Base-by-base conservation (phyloP, 805 yeast species). In the Kodamaea neixiangensis region DNA sequence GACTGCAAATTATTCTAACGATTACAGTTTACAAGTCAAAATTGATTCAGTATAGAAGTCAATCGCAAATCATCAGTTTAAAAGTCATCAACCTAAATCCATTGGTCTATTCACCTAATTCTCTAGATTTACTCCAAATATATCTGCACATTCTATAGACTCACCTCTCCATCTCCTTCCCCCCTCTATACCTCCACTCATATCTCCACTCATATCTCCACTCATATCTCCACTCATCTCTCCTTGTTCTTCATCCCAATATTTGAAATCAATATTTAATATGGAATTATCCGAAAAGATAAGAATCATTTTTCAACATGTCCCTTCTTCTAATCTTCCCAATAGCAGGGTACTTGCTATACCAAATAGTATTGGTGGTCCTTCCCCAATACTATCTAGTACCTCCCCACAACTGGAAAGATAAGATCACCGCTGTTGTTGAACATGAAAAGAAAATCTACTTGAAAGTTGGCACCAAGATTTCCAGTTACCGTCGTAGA, bases 401-500 rank as follows among this genome's bases (percentile, higher is more conserved):
- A 5, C 77, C 78, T 3, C 61, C 71, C n/a, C 71, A 64, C 10
- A 54, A 62, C 48, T 73, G 78, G 78, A 58, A 61, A 52, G 68
- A 67, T 7, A 70, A 66, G 58, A 66, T 74, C 52, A 35, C 44
- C 34, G 47, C 56, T 35, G 76, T 69, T n/a, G 52, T 73, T 37
- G 54, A 67, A 31, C 54, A 67, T 54, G 67, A 68, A 3, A 70
- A 57, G 49, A 70, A 73, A 15, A 68, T 72, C 41, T 71, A 71
- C 56, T 60, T 74, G 43, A 58, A 63, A 25, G 71, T 66, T 2
- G 75, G 75, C 7, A 35, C 44, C 43, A 73, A 73, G 54, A 49
- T 76, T 19, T 69, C 76, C n/a, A 68, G 74, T 46, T 71, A 51
- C 52, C 58, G 79, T 39, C 65, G 77, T 35, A 54, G 77, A 40